These are phyloP conservation scores for Calocera viscosa DNA, from an alignment of 768 basidiomycete genomes.

Conservation along the genomic window DNA sequence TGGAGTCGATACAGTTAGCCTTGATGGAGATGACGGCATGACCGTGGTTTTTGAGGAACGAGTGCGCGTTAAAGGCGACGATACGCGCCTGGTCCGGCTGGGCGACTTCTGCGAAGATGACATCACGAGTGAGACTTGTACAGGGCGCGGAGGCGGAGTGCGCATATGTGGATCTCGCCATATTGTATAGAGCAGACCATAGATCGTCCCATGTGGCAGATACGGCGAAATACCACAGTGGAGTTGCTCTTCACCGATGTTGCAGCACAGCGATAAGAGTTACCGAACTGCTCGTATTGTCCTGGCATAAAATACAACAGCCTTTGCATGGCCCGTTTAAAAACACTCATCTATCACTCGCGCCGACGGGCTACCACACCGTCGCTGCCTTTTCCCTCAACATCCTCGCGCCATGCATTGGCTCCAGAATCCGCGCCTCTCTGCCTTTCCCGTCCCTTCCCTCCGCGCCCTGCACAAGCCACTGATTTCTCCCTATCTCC, in stretches of 20 bases:
- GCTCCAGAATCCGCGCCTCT: not conserved
- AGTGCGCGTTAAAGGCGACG: conserved; percentile 80
- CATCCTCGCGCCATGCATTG: not conserved
- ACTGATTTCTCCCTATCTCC: not conserved
- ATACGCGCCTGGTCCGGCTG: conserved; percentile 99
- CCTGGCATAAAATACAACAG: no score
- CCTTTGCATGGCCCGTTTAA: no score
- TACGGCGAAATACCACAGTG: no score
- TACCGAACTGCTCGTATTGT: no score
- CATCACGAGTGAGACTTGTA: conserved; percentile 94
- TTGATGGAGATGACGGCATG: conserved; percentile 96
- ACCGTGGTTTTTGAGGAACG: conserved; percentile 90
- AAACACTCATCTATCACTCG: no score
- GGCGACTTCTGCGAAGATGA: conserved; percentile 95
- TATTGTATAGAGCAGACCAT: no score
- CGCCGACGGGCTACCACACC: not conserved
- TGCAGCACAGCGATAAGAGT: no score
- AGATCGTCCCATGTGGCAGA: no score
- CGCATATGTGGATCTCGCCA: conserved; percentile 90
- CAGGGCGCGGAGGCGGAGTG: conserved; percentile 70
- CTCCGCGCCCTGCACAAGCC: not conserved
- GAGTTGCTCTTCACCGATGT: no score
- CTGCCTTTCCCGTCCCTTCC: not conserved
- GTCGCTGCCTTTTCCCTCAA: not conserved
- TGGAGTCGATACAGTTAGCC: conserved; percentile 97